These are phyloP conservation scores for Hermanozyma aechmeae DNA, from an alignment of 805 yeast species.

Conservation along the genomic window DNA sequence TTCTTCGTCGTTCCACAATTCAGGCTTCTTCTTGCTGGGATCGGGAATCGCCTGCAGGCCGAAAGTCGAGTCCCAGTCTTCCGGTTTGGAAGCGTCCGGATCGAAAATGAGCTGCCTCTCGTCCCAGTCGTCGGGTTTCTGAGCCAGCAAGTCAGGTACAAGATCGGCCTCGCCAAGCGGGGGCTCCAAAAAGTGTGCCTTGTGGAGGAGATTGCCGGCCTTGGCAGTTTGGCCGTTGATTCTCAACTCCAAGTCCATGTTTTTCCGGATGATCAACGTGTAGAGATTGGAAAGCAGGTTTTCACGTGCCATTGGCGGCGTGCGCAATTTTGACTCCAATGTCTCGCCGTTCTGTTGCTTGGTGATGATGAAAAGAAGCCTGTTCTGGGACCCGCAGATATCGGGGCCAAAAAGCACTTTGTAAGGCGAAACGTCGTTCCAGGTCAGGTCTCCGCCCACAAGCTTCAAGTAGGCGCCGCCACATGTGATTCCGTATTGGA, in stretches of 20 bases:
- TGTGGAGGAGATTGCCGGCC: constrained; percentile 57
- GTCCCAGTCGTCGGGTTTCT: constrained; percentile 81
- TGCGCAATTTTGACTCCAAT: constrained; percentile 59
- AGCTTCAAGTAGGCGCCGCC: constrained; percentile 89
- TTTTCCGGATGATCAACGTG: constrained; percentile 62
- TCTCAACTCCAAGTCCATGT: constrained; percentile 69
- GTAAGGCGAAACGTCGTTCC: constrained; percentile 61
- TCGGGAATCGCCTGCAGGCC: constrained; percentile 54
- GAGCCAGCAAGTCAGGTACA: constrained; percentile 44
- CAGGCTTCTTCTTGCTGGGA: constrained; percentile 61
- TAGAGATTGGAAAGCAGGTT: constrained; percentile 57
- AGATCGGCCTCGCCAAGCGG: constrained; percentile 57
- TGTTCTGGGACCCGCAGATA: constrained; percentile 73
- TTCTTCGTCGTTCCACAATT: constrained; percentile 63
- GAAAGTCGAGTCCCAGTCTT: constrained; percentile 72
- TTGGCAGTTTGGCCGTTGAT: constrained; percentile 67
- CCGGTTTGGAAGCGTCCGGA: constrained; percentile 63
- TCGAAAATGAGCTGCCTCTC: constrained; percentile 61
- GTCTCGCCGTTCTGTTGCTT: constrained; percentile 49
- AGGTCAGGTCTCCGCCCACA: constrained; percentile 34
- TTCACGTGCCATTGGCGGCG: constrained; percentile 59
- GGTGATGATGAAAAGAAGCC: constrained; percentile 66
- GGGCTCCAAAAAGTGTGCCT: constrained; percentile 49
- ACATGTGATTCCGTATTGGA: constrained; percentile 70
- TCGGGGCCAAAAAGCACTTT: constrained; percentile 95